Conservation (phyloP, 2,329 filamentous ascomycete genomes). For the Monosporascus sp. region DNA sequence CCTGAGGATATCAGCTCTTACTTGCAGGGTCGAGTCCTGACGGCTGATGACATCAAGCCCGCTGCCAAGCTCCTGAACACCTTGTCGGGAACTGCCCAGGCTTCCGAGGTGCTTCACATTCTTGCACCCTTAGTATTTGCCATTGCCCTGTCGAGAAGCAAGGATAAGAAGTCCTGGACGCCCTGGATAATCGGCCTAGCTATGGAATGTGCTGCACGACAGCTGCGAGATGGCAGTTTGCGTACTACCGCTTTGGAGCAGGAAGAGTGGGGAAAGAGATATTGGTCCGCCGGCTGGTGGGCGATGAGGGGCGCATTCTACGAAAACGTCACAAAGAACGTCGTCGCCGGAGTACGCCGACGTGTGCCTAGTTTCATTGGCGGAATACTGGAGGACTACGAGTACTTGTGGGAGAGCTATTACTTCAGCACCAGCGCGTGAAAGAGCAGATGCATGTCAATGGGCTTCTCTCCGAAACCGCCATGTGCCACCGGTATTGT, state of each 20-base stretch:
- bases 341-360: slow-evolving; percentile 68
- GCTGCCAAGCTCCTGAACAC: slow-evolving; percentile 81
- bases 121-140: slow-evolving; percentile 85
- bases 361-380: slow-evolving; percentile 76
- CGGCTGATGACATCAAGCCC: slow-evolving; percentile 93
- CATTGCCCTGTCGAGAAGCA: slow-evolving; percentile 68
- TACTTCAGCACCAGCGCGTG: slow-evolving; percentile 68
- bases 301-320: slow-evolving; percentile 95
- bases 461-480: neutral
- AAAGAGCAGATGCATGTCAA: neutral
- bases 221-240: slow-evolving; percentile 69
- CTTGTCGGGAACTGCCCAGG: slow-evolving; percentile 65
- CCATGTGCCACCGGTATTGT: neutral
- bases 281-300: slow-evolving; percentile 95
- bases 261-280: slow-evolving; percentile 83
- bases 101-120: slow-evolving; percentile 89
- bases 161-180: slow-evolving; percentile 76
- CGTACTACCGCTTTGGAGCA: slow-evolving; percentile 82
- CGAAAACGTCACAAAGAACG: slow-evolving; percentile 77
- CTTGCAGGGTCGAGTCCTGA: slow-evolving; percentile 83
- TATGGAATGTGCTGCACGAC: slow-evolving; percentile 84
- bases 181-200: slow-evolving; percentile 86
- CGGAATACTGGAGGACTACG: slow-evolving; percentile 89
- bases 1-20: slow-evolving; percentile 80
- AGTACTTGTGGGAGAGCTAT: slow-evolving; percentile 97